Base-by-base conservation (phyloP, 2,329 filamentous ascomycete genomes). In the Fusarium subtropicale region DNA sequence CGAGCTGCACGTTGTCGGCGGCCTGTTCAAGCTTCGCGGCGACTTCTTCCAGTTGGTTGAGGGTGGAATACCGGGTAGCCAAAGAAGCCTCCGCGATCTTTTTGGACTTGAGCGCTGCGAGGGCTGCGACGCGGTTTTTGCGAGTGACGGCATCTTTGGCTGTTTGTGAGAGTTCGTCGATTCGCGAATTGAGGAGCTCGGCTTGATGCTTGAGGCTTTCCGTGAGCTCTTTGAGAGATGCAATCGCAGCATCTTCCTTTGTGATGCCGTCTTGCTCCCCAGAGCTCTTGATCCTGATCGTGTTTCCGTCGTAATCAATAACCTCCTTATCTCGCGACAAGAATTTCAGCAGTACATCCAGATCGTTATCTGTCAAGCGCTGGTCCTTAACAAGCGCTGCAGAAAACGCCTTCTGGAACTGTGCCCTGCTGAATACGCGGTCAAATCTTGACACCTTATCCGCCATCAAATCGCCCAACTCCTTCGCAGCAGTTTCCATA, bases 11-110 rank as follows among this genome's bases (percentile, higher is more conserved):
- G 68, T 97, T 92, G 78, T 94, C 92, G 0, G 89, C 86, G 0
- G 96, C 96, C 78, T 95, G 90, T 77, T 97, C 91, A 54, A 99
- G 92, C 75, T 91, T 92, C n/a, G 85, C 80, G 56, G 93, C 92
- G 0, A 97, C 90, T 66, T 92, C 89, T 79, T 98, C 94, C 2
- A 99, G 86, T 79, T 97, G 94, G 42, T 85, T 83, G 3, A 97
- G 86, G 1, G 92, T 92, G 11, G 90, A 89, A 31, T 90, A 88
- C 15, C 94, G 89, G 68, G 89, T 88, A 31, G 88, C 83, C 0
- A 98, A 85, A 13, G 90, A 91, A 4, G 87, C 82, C 78, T 97
- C 94, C 30, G 91, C 90, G 10, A 92, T 82, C 78, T 96, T 97
- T 82, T 93, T 97, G 7, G 90, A 92, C 53, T 91, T 90, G 15